A percentile compares a stretch with the other conserved stretches of the same genome.
Evolutionary conservation across 169 alveolate species (phyloP).

Genomic region (Amoebophrya sp.): DNA sequence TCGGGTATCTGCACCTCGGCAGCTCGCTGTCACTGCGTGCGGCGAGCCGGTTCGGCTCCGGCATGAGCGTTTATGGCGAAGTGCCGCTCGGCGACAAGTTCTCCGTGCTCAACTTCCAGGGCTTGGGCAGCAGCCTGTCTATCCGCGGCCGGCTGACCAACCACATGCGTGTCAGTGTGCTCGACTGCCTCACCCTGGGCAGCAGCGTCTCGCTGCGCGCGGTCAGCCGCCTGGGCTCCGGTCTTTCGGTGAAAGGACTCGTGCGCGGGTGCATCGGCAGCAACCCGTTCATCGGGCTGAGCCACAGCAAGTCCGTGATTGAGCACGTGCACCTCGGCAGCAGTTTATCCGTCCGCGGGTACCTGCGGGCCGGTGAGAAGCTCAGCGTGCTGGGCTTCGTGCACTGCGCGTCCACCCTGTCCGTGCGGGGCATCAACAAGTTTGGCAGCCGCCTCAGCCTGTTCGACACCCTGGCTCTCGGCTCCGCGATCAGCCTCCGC

Average conservation of each 20-base stretch:
- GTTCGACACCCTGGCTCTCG: not conserved
- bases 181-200: not conserved
- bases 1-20: not conserved
- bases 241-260: not conserved
- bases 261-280: not conserved
- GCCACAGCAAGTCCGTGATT: not conserved
- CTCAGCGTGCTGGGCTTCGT: not conserved
- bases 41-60: not conserved
- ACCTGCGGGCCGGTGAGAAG: not conserved
- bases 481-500: not conserved
- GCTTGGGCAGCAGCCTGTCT: slow-evolving; percentile 21
- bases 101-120: not conserved
- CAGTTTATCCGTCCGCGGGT: not conserved
- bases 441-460: not conserved
- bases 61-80: too few species aligned
- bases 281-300: not conserved
- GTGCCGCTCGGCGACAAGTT: not conserved
- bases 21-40: not conserved
- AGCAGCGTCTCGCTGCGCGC: not conserved
- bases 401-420: slow-evolving; percentile 7
- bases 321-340: not conserved
- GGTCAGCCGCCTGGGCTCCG: not conserved
- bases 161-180: not conserved
- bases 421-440: not conserved
- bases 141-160: not conserved